Evolutionary conservation across 768 basidiomycete species (phyloP).

Genomic region (Serendipita vermifera): DNA sequence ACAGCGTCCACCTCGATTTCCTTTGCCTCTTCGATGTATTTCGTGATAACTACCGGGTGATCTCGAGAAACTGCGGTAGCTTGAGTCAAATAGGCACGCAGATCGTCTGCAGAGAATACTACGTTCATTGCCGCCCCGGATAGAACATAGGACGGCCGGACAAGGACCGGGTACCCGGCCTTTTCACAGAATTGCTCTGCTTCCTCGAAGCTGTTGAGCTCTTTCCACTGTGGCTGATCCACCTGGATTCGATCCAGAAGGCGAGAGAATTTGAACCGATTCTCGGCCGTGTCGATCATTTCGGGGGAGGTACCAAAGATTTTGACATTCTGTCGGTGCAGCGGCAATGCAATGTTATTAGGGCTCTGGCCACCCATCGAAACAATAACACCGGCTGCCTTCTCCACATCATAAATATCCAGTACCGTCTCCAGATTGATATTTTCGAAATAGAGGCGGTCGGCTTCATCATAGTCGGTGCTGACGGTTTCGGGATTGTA

Average conservation of each 20-base stretch:
- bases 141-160: constrained; percentile 96
- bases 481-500: constrained; percentile 99
- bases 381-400: constrained; percentile 79
- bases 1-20: constrained; percentile 99
- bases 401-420: constrained; percentile 90
- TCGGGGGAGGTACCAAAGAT: constrained; percentile 98
- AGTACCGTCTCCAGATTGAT: constrained; percentile 93
- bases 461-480: constrained; percentile 98
- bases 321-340: constrained; percentile 96
- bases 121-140: constrained; percentile 99
- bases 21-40: constrained; percentile 99
- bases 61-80: constrained; percentile 93
- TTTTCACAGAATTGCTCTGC: constrained; percentile 81
- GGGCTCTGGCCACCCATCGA: constrained; percentile 99
- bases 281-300: constrained; percentile 99
- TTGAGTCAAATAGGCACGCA: constrained; percentile 83
- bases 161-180: constrained; percentile 91
- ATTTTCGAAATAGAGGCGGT: constrained; percentile 97
- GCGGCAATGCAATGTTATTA: constrained; percentile 92
- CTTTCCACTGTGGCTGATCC: constrained; percentile 96
- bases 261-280: constrained; percentile 98
- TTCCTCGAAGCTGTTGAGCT: constrained; percentile 80
- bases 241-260: constrained; percentile 96
- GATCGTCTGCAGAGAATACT: constrained; percentile 83
- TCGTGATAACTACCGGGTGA: constrained; percentile 95